Base-by-base conservation (phyloP, 163 green algal genomes). In the Scenedesmus sp. region DNA sequence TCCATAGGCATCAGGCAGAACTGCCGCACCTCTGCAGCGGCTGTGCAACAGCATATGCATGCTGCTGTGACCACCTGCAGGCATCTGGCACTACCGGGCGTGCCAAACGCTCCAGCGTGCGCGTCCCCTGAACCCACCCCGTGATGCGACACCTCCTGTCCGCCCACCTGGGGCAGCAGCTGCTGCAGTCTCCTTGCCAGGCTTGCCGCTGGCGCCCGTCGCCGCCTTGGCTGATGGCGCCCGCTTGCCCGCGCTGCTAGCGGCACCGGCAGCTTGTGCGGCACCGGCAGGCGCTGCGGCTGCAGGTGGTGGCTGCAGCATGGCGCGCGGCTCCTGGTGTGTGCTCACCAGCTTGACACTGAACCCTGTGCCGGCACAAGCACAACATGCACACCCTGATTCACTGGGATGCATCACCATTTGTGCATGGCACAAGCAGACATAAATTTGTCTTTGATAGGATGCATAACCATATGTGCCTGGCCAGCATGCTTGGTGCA, bases 321-420 rank as follows among this genome's bases (percentile, higher is more conserved):
- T 1, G 7, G 43, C 30, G 9, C 79, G n/a, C 46, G 61, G 84
- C 59, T 89, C 61, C 4, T 82, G 35, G 40, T 49, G 65, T 3
- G 84, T 89, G 30, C 61, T 68, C 76, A 89, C 44, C 61, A 89
- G 84, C 61, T 68, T 3, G 5, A 82, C 84, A 43, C 1, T 51
- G 40, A 81, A 89, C 2, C 84, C 82, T 87, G n/a, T n/a, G 49
- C 0, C 0, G 7, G 20, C 12, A 85, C 35, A 49, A n/a, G 73
- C 73, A 24, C 0, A 26, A n/a, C 56, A 16, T 70, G 16, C 2
- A 33, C 56, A n/a, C 22, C 56, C 10, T 56, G 46, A 56, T 18
- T 6, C 9, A n/a, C 20, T n/a, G 15, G 20, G 9, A n/a, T 16
- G 56, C 56, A 61, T 61, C n/a, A n/a, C n/a, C n/a, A 61, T 7